Conservation (phyloP, 2,329 filamentous ascomycete genomes). For the Geosmithia putterillii region DNA sequence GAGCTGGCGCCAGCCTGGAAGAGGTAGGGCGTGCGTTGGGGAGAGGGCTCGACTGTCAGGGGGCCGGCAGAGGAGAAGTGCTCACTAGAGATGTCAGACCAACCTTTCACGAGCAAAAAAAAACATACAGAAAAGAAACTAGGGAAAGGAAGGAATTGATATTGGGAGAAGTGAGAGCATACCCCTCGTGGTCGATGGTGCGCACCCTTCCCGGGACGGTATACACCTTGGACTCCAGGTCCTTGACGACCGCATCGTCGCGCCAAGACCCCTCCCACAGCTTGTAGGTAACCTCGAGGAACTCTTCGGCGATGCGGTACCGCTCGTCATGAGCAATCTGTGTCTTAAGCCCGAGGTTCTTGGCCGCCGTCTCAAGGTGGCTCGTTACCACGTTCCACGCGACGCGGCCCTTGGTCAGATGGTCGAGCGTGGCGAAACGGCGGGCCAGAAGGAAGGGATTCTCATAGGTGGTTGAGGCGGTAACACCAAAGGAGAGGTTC, state of each 20-base stretch:
- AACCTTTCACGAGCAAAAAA: too few species aligned
- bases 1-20: slow-evolving; percentile 48
- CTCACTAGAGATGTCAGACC: too few species aligned
- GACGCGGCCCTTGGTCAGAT: slow-evolving; percentile 20
- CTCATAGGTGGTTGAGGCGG: slow-evolving; percentile 21
- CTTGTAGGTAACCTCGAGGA: slow-evolving; percentile 29
- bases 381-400: slow-evolving; percentile 39
- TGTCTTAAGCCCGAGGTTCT: slow-evolving; percentile 29
- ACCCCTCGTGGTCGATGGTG: slow-evolving; percentile 19
- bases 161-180: too few species aligned
- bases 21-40: slow-evolving; percentile 34
- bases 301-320: slow-evolving; percentile 34
- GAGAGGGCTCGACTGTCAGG: slow-evolving; percentile 28
- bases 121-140: too few species aligned
- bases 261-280: slow-evolving; percentile 40
- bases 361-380: slow-evolving; percentile 31
- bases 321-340: slow-evolving; percentile 35
- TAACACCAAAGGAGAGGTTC: slow-evolving; percentile 23
- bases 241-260: slow-evolving; percentile 18
- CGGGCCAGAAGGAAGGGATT: slow-evolving; percentile 19
- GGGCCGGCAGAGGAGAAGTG: slow-evolving; percentile 20
- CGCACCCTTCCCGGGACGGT: slow-evolving; percentile 19
- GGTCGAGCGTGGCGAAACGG: slow-evolving; percentile 20
- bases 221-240: slow-evolving; percentile 13
- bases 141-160: too few species aligned